Conservation (phyloP, 345 rosid species). For the Arabidopsis thaliana region DNA sequence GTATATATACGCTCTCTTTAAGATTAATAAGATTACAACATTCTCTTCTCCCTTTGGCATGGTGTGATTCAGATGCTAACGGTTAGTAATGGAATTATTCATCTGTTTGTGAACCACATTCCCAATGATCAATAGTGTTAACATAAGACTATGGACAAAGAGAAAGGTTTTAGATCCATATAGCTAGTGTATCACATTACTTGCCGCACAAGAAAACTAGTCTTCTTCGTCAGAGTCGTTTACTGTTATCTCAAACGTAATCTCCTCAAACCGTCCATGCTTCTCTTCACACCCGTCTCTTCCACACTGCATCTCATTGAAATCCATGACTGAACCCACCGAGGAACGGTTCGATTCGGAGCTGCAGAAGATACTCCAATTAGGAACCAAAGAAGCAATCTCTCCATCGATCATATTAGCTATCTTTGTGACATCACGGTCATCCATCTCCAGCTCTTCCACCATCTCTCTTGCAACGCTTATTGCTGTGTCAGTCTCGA, state of each 20-base stretch:
- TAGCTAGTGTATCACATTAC: slow-evolving; percentile 31
- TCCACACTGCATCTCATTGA: slow-evolving; percentile 57
- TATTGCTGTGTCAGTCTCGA: slow-evolving; percentile 75
- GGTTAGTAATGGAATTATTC: no score
- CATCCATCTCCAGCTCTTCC: slow-evolving; percentile 83
- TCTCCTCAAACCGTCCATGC: slow-evolving; percentile 91
- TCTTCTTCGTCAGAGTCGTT: slow-evolving; percentile 66
- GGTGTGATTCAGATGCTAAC: no score
- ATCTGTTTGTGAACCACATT: no score
- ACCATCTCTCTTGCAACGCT: slow-evolving; percentile 98
- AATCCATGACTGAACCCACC: slow-evolving; percentile 60
- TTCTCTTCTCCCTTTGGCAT: no score
- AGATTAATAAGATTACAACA: no score
- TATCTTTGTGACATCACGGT: slow-evolving; percentile 77
- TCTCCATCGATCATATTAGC: slow-evolving; percentile 92
- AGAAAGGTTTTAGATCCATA: slow-evolving; percentile 43
- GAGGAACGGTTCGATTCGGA: slow-evolving; percentile 72
- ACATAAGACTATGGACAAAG: not conserved
- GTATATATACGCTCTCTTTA: no score
- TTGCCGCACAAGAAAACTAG: slow-evolving; percentile 32
- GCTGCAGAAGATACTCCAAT: slow-evolving; percentile 57
- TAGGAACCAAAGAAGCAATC: slow-evolving; percentile 78
- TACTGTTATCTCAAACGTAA: slow-evolving; percentile 57
- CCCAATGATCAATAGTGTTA: no score
- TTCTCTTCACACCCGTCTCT: slow-evolving; percentile 67